Evolutionary conservation across 495 filamentous ascomycete species (phyloP).

Genomic region (Sordaria brevicollis): DNA sequence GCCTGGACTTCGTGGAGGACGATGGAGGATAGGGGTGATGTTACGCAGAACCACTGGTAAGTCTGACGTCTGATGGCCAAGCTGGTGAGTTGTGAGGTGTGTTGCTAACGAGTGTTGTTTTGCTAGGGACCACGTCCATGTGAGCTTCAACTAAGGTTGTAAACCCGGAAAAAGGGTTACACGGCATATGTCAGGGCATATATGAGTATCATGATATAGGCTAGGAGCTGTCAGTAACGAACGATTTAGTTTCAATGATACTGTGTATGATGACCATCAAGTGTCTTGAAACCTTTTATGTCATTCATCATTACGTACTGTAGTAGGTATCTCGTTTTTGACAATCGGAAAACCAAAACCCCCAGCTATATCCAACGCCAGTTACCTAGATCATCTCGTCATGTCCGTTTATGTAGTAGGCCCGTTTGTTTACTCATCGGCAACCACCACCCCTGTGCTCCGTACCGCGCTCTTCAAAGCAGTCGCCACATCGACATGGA

Average conservation of each 20-base stretch:
- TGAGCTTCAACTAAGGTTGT: constrained; percentile 10
- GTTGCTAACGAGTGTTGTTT: neutral
- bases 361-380: neutral
- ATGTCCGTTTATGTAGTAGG: neutral
- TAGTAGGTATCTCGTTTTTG: neutral
- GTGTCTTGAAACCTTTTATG: neutral
- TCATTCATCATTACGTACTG: neutral
- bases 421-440: neutral
- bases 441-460: neutral
- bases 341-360: neutral
- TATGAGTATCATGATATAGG: neutral
- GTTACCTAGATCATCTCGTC: neutral
- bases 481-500: constrained; percentile 58
- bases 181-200: neutral
- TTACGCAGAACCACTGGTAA: constrained; percentile 33
- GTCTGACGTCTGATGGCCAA: neutral
- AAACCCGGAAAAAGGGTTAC: neutral
- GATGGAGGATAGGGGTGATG: constrained; percentile 31
- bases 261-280: no score
- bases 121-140: constrained; percentile 16
- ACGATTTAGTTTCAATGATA: neutral
- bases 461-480: constrained; percentile 41
- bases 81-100: neutral
- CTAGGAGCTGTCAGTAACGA: neutral
- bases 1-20: constrained; percentile 27